Percentiles rank a stretch among this genome's conserved stretches.
Conservation (phyloP, 2,329 filamentous ascomycete species). For the Botrytis hyacinthi region DNA sequence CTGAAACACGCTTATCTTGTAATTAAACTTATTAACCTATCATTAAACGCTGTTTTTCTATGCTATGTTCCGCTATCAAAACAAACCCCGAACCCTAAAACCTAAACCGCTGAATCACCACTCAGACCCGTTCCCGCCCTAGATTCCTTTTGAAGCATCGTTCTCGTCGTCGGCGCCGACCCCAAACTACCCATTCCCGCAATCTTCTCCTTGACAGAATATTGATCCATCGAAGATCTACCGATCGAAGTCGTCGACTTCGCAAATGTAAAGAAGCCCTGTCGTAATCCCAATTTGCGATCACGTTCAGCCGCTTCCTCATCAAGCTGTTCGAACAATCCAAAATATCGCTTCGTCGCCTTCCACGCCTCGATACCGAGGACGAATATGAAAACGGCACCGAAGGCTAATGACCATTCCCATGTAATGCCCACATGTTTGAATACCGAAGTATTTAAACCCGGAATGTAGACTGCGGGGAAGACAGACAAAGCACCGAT, state of each 20-base stretch:
- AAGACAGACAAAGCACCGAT: constrained; percentile 57
- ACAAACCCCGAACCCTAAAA: neutral
- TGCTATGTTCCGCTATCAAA: neutral
- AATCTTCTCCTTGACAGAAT: constrained; percentile 24
- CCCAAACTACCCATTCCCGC: constrained; percentile 20
- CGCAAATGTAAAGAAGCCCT: constrained; percentile 10
- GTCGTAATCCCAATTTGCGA: neutral
- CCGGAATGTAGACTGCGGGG: constrained; percentile 65
- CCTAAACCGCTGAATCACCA: constrained; percentile 2
- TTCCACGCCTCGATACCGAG: constrained; percentile 65
- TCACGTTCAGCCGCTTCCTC: neutral
- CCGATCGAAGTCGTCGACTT: constrained; percentile 3
- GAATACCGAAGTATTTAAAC: constrained; percentile 63
- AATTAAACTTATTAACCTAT: neutral
- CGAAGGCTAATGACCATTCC: constrained; percentile 69
- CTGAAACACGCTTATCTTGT: neutral
- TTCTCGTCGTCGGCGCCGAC: neutral
- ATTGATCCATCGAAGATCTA: neutral
- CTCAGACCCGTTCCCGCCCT: neutral
- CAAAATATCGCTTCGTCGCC: constrained; percentile 55
- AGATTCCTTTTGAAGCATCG: neutral
- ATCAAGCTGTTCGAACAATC: constrained; percentile 1
- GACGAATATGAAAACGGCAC: constrained; percentile 61
- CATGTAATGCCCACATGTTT: constrained; percentile 63
- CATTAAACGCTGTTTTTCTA: neutral